These are phyloP conservation scores for Irpex sp. DNA, from an alignment of 1,284 basidiomycete genomes.

Conservation along the genomic window DNA sequence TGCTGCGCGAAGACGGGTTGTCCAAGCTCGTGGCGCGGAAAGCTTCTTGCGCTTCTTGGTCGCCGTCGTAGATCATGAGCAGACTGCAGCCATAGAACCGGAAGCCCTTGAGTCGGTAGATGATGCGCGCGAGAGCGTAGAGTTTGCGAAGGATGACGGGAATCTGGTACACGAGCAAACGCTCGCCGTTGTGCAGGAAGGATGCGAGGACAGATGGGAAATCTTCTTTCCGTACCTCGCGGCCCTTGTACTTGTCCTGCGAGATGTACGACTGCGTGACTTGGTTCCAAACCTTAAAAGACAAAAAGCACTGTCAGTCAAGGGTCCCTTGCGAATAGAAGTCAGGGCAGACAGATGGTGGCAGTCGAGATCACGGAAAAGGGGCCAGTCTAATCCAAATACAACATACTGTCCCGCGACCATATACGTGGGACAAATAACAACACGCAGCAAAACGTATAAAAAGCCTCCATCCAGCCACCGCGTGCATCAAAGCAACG, in stretches of 20 bases:
- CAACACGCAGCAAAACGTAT: not conserved
- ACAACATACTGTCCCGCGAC: not conserved
- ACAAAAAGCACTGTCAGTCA: constrained; percentile 16
- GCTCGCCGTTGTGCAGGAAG: constrained; percentile 86
- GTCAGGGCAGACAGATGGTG: not conserved
- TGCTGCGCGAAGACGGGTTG: constrained; percentile 65
- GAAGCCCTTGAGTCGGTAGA: constrained; percentile 86
- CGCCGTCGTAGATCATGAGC: constrained; percentile 97
- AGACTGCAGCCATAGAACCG: constrained; percentile 98
- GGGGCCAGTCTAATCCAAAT: not conserved
- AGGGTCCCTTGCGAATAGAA: not conserved
- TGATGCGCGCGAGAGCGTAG: constrained; percentile 90
- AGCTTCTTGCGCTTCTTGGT: constrained; percentile 80
- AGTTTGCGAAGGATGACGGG: constrained; percentile 90
- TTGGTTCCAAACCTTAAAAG: constrained; percentile 83
- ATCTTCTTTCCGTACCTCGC: constrained; percentile 83
- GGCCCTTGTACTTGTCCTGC: constrained; percentile 96
- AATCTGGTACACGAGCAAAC: constrained; percentile 87
- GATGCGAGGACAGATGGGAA: constrained; percentile 81
- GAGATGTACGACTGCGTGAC: constrained; percentile 80
- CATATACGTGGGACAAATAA: not conserved
- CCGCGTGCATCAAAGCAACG: not conserved
- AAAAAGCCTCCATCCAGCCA: not conserved
- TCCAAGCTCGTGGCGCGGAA: constrained; percentile 60
- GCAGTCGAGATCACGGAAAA: not conserved